A percentile compares a stretch with the other conserved stretches of the same genome.
phyloP scores from a whole-genome alignment of 495 filamentous ascomycete genomes.

The Trichoderma reesei region DNA sequence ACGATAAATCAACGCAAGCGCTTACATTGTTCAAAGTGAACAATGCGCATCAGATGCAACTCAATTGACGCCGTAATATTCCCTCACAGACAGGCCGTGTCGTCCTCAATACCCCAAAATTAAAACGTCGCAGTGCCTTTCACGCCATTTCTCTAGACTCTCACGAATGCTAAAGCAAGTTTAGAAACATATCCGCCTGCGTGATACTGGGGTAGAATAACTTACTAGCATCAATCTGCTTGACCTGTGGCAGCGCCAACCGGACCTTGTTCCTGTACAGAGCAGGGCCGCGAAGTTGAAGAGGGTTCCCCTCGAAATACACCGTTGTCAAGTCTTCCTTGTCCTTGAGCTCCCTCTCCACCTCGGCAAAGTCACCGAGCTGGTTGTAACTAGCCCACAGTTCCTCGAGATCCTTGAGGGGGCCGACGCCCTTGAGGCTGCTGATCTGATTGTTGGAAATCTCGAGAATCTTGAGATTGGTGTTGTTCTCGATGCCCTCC shows the following conservation, averaged over 20 bases:
- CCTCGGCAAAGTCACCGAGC: conserved; percentile 66
- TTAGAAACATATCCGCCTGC: conserved; percentile 22
- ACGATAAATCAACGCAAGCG: neutral
- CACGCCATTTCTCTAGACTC: neutral
- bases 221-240: conserved; percentile 97
- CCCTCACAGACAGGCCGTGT: neutral
- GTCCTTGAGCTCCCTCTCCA: conserved; percentile 68
- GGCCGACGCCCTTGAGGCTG: conserved; percentile 60
- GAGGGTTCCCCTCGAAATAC: conserved; percentile 93
- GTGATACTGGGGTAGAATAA: conserved; percentile 20
- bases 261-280: conserved; percentile 90
- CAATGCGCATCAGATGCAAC: neutral
- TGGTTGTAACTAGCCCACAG: conserved; percentile 91
- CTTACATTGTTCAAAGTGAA: neutral
- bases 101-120: neutral
- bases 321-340: conserved; percentile 80
- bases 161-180: conserved; percentile 31
- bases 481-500: conserved; percentile 61
- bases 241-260: conserved; percentile 74
- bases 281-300: conserved; percentile 64
- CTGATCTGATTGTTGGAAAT: conserved; percentile 82
- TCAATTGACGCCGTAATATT: neutral
- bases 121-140: too few species aligned
- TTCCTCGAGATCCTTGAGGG: conserved; percentile 68
- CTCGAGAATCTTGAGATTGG: conserved; percentile 67